Base-by-base conservation (phyloP, 495 filamentous ascomycete genomes). In the Penicillium riverlandense region DNA sequence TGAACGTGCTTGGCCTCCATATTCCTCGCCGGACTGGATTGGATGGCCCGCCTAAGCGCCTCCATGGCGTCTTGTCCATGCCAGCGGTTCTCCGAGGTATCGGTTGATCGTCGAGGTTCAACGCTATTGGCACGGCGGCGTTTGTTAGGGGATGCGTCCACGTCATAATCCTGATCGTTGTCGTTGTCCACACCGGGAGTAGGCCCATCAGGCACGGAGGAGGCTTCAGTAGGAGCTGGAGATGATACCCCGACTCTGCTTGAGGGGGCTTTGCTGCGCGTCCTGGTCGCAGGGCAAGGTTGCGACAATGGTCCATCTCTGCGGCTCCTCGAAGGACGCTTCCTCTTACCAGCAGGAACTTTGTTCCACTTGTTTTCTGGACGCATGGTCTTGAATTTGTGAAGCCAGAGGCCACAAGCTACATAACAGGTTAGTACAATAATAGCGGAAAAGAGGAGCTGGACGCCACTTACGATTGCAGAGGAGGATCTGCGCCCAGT, bases 361-460 rank as follows among this genome's bases (percentile, higher is more conserved):
- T 85, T 85, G 47, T 83, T 82, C 91, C 91, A 98, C 45, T 82
- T 79, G 36, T 88, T 79, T 38, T 80, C 71, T 1, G 92, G 92
- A 7, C 92, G 78, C 75, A 95, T 95, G 28, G 61, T 71, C 56
- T 86, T 89, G 57, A 83, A 86, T 52, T 95, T 96, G 35, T 82
- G 79, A 45, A 96, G 78, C 90, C 89, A 98, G 29, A 98, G 76
- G 11, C 92, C 92, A 55, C 92, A 98, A 52, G 92, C 22, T 22
- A 4, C 22, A 22, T 22, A 22, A 22, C 22, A 22, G 22, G 22
- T 22, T 22, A 22, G 22, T 6, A 22, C 22, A 22, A 22, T 22
- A 22, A 4, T 22, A 22, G 22, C 22, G 22, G 6, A 22, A 22
- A 22, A 22, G 22, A 22, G 2, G 22, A 22, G 22, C 22, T 3